Percentiles rank a stretch among this genome's conserved stretches.
phyloP scores from a whole-genome alignment of 331 rosid genomes.

The Saraca asoca region DNA sequence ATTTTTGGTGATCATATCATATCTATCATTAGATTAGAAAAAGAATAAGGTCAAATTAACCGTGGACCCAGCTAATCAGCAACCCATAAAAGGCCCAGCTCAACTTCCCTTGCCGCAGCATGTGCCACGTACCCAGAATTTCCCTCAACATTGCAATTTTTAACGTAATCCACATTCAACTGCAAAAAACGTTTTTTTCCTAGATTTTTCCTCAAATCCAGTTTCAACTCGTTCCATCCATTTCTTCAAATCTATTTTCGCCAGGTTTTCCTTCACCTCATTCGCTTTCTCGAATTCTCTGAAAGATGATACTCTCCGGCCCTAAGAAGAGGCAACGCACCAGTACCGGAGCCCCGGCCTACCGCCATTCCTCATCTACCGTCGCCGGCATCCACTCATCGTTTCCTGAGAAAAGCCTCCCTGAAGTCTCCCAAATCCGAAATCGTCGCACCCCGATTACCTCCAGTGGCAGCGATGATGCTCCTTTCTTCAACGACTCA shows the following conservation, averaged over 20 bases:
- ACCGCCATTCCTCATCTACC: conserved; percentile 41
- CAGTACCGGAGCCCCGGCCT: conserved; percentile 26
- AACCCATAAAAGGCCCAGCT: no score
- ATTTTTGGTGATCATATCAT: no score
- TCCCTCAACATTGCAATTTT: no score
- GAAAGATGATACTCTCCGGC: conserved; percentile 42
- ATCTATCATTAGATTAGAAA: no score
- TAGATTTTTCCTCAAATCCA: no score
- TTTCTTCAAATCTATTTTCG: neutral
- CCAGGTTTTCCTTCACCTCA: neutral
- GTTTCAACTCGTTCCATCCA: no score
- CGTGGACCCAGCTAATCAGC: no score
- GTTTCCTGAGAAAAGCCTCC: conserved; percentile 29
- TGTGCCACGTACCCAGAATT: no score
- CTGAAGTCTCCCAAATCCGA: conserved; percentile 28
- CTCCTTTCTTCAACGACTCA: conserved; percentile 50
- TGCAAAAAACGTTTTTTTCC: no score
- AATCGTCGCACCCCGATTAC: conserved; percentile 14
- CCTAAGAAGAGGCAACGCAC: conserved; percentile 70
- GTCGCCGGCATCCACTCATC: conserved; percentile 37
- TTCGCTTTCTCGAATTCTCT: conserved; percentile 11
- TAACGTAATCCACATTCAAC: no score
- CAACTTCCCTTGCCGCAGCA: no score
- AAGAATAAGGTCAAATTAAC: no score
- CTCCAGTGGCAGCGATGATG: neutral